Evolutionary conservation across 139 green algal species (phyloP).

Genomic region (Asterochloris erici): DNA sequence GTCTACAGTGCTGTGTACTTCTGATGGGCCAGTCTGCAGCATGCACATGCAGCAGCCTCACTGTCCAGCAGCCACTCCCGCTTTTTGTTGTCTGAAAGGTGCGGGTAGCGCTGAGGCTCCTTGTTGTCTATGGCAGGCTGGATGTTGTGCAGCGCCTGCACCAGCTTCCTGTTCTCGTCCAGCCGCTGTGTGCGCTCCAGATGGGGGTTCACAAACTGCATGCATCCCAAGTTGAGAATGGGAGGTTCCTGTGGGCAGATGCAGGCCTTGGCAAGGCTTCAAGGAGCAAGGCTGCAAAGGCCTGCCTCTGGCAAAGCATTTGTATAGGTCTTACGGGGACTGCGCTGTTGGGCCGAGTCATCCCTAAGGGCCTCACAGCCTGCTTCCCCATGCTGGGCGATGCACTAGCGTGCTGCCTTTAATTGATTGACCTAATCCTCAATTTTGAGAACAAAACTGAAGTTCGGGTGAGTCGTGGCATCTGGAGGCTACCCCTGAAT

Average conservation of each 20-base stretch:
- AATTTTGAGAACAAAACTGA: too few species aligned
- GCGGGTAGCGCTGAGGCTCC: not conserved
- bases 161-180: slow-evolving; percentile 18
- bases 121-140: slow-evolving; percentile 13
- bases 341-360: slow-evolving; percentile 13
- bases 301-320: too few species aligned
- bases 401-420: too few species aligned
- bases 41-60: not conserved
- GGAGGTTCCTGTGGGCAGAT: too few species aligned
- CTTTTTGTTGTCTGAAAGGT: slow-evolving; percentile 17
- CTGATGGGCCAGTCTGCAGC: too few species aligned
- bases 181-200: not conserved
- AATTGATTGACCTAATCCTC: too few species aligned
- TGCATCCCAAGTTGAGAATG: not conserved
- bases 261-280: too few species aligned
- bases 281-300: too few species aligned
- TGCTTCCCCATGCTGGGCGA: slow-evolving; percentile 6
- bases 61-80: slow-evolving; percentile 10
- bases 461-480: too few species aligned
- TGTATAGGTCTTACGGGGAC: not conserved
- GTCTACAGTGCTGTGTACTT: too few species aligned
- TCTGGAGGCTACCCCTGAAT: too few species aligned
- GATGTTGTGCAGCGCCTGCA: not conserved
- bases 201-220: slow-evolving; percentile 2
- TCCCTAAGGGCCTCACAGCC: slow-evolving; percentile 13